Base-by-base conservation (phyloP, 495 filamentous ascomycete genomes). In the Immersiella caudata region DNA sequence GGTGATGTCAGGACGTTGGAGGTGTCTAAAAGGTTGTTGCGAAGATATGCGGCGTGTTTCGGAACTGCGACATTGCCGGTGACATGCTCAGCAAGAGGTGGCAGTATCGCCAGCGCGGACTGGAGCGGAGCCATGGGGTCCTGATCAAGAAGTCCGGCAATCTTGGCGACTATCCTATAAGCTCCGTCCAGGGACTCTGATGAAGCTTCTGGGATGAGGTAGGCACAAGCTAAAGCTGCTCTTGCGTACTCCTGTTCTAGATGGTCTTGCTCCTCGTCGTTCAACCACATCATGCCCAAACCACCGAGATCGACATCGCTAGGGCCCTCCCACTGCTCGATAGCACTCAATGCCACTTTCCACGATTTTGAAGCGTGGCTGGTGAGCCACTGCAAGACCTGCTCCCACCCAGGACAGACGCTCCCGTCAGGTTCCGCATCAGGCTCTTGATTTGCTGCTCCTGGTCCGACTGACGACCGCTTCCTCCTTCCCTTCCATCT, bases 281-380 rank as follows among this genome's bases (percentile, higher is more conserved):
- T 77, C 7, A 89, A 62, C 72, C 83, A 83, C 49, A 73, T 68
- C 0, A 83, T 78, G 11, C 80, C 85, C 77, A 89, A 93, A 8
- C 89, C 91, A 20, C 89, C 93, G 51, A 93, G 74, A 71, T 96
- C 93, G 24, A 92, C 82, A 79, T 96, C 93, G 57, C 80, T 79
- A 3, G 93, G 93, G 0, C 93, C 93, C 71, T 89, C 86, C 93
- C 93, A 97, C 61, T 90, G 85, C 56, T 84, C 81, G 67, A 93
- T 83, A 11, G 87, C 89, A 60, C 78, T 81, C 3, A 90, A 85
- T 29, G 87, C 87, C 63, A 83, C 79, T 49, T 74, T 79, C 79
- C 80, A 84, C 9, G 87, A 88, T 29, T 84, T 87, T 6, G 84
- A 83, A 7, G 93, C 81, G 55, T 82, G 79, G 1, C 60, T 60